Conservation (phyloP, 345 rosid genomes). For the Eucalyptus marginata region DNA sequence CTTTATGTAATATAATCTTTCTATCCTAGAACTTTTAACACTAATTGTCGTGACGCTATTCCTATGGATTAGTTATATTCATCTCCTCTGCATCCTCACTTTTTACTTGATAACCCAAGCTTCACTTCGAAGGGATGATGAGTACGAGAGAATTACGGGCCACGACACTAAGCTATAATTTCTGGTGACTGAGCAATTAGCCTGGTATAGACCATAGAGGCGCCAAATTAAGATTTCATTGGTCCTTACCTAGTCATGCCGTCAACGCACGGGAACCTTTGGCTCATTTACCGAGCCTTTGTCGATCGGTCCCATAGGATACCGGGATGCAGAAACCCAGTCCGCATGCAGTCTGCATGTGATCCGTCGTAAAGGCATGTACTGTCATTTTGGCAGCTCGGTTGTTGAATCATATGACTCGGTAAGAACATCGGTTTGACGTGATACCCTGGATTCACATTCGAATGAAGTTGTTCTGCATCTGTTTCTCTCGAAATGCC, state of each 20-base stretch:
- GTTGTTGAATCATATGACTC: not conserved
- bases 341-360: not conserved
- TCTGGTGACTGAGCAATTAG: too few species aligned
- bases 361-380: not conserved
- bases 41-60: fast-evolving
- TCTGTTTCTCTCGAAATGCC: not conserved
- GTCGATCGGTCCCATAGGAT: not conserved
- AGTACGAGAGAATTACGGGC: too few species aligned
- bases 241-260: not conserved
- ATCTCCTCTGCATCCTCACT: too few species aligned
- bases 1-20: too few species aligned
- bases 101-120: fast-evolving
- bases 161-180: too few species aligned
- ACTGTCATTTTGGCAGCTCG: not conserved
- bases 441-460: not conserved
- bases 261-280: not conserved
- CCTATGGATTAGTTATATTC: too few species aligned
- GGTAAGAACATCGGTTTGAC: not conserved
- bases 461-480: not conserved
- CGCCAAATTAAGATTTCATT: not conserved
- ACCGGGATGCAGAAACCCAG: not conserved
- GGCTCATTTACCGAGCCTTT: not conserved
- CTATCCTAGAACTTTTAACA: too few species aligned
- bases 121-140: too few species aligned
- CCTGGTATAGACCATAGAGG: not conserved